Percentiles rank a stretch among this genome's conserved stretches.
phyloP scores from a whole-genome alignment of 148 eudicot genomes.

The Arbutus unedo region DNA sequence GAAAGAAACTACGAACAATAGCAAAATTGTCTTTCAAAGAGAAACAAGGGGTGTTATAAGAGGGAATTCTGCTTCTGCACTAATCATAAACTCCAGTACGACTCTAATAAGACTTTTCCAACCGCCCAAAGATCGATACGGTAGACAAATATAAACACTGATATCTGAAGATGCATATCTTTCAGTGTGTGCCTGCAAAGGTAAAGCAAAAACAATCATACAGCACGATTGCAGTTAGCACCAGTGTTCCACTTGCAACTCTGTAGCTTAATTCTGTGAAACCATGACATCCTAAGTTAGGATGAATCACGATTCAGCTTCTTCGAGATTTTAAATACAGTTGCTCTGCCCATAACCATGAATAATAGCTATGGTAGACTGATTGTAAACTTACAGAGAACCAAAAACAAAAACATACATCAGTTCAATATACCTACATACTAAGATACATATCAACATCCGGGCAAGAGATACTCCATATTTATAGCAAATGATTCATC shows the following conservation, averaged over 20 bases:
- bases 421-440: background rate
- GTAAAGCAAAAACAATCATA: background rate
- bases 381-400: background rate
- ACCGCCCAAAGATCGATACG: background rate
- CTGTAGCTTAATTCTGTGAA: background rate
- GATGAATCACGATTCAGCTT: background rate
- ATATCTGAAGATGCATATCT: background rate
- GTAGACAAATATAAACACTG: background rate
- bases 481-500: background rate
- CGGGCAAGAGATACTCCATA: background rate
- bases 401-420: background rate
- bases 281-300: background rate
- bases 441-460: background rate
- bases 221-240: background rate
- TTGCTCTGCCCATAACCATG: background rate
- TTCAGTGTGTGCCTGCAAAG: constrained; percentile 1
- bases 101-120: background rate
- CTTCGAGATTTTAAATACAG: background rate
- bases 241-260: constrained; percentile 6
- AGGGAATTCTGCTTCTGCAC: no score
- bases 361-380: background rate
- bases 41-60: no score
- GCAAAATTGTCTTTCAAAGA: background rate
- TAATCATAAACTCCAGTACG: background rate
- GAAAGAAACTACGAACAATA: background rate